phyloP scores from a whole-genome alignment of 106 monocot genomes.

The Chionographis japonica region DNA sequence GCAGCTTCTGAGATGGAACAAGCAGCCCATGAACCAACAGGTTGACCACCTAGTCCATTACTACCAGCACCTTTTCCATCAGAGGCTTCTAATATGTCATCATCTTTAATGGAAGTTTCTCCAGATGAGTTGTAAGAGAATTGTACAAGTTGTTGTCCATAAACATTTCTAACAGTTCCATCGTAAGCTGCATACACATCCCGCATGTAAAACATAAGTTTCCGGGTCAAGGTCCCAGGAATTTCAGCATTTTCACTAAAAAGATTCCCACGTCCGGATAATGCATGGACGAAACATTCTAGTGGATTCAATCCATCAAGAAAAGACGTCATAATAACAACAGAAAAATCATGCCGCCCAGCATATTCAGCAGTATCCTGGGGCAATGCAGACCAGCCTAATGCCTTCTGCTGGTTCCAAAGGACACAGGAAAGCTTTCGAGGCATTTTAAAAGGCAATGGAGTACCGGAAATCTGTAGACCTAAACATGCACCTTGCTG shows the following conservation, averaged over 20 bases:
- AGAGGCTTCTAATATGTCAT: background rate
- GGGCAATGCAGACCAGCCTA: background rate
- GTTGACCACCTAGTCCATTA: slow-evolving; percentile 43
- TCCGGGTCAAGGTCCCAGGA: slow-evolving; percentile 77
- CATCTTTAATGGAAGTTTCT: background rate
- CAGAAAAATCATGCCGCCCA: slow-evolving; percentile 26
- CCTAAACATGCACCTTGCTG: slow-evolving; percentile 87
- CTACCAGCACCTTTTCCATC: slow-evolving; percentile 1
- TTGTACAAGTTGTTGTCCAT: slow-evolving; percentile 71
- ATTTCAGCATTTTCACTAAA: slow-evolving; percentile 80
- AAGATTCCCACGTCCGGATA: slow-evolving; percentile 52
- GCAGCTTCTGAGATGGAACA: slow-evolving; percentile 89
- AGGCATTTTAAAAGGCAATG: slow-evolving; percentile 41
- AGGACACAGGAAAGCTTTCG: slow-evolving; percentile 21
- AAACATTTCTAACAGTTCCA: slow-evolving; percentile 74
- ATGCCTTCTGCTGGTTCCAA: slow-evolving; percentile 34
- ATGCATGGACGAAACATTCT: slow-evolving; percentile 74
- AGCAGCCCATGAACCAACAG: slow-evolving; percentile 78
- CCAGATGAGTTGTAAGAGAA: slow-evolving; percentile 45
- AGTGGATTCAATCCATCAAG: slow-evolving; percentile 79
- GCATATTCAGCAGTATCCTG: background rate
- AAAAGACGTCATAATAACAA: slow-evolving; percentile 65
- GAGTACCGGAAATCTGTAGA: slow-evolving; percentile 40
- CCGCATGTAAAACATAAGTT: slow-evolving; percentile 77
- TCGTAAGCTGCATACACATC: slow-evolving; percentile 83